Conservation (phyloP, 148 eudicot species). For the Cornus florida region DNA sequence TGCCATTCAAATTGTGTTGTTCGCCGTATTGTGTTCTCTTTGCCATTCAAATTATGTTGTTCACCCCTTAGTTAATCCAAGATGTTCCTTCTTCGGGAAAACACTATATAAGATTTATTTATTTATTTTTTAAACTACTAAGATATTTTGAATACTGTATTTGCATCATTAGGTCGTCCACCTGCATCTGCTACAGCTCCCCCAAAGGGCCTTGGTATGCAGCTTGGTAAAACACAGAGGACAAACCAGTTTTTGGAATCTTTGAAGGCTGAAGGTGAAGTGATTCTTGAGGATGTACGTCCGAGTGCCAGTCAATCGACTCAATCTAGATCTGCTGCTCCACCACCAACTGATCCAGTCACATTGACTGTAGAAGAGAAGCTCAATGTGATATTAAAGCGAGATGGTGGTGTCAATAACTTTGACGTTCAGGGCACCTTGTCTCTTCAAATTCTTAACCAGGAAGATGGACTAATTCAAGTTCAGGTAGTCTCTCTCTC, state of each 20-base stretch:
- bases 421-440: constrained; percentile 95
- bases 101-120: too few species aligned
- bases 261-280: constrained; percentile 97
- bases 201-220: constrained; percentile 85
- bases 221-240: constrained; percentile 88
- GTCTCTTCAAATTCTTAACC: constrained; percentile 87
- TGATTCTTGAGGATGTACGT: constrained; percentile 84
- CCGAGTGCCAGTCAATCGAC: constrained; percentile 61
- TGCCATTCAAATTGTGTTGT: too few species aligned
- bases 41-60: too few species aligned
- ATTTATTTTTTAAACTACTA: too few species aligned
- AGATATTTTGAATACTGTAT: constrained; percentile 5
- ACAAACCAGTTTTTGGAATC: constrained; percentile 91
- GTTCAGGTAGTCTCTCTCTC: constrained; percentile 67
- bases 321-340: constrained; percentile 77
- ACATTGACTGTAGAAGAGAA: constrained; percentile 92
- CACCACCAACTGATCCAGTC: constrained; percentile 85
- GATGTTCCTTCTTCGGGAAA: too few species aligned
- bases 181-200: constrained; percentile 84
- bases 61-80: too few species aligned
- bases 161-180: constrained; percentile 55
- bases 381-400: constrained; percentile 78
- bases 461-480: constrained; percentile 89
- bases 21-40: too few species aligned
- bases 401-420: constrained; percentile 86